A percentile compares a stretch with the other conserved stretches of the same genome.
phyloP scores from a whole-genome alignment of 208 protist genomes.

The Naegleria gruberi region DNA sequence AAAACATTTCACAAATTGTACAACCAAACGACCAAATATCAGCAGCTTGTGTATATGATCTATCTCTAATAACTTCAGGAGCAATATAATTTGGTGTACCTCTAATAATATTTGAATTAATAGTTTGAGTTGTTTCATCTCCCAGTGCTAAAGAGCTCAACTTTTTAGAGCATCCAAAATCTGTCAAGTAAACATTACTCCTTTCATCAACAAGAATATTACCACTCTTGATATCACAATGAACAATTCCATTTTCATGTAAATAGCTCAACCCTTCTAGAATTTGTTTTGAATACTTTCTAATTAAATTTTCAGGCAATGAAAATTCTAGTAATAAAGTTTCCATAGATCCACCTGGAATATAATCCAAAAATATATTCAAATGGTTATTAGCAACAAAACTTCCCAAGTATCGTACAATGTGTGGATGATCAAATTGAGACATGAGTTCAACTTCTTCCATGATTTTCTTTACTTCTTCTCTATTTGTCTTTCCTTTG shows the following conservation, averaged over 20 bases:
- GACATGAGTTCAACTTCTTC: constrained; percentile 65
- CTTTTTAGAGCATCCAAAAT: constrained; percentile 78
- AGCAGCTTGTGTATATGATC: constrained; percentile 53
- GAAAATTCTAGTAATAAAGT: constrained; percentile 65
- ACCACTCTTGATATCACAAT: constrained; percentile 71
- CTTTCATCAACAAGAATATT: constrained; percentile 69
- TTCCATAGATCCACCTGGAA: constrained; percentile 68
- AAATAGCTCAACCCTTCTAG: constrained; percentile 71
- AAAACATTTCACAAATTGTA: constrained; percentile 75
- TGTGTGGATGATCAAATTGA: constrained; percentile 57
- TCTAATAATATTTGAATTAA: background rate
- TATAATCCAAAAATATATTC: constrained; percentile 75
- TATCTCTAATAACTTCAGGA: constrained; percentile 49
- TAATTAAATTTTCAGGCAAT: constrained; percentile 68
- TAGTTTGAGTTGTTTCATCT: background rate
- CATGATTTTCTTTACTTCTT: constrained; percentile 39
- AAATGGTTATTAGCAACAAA: constrained; percentile 46
- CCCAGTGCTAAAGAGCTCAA: constrained; percentile 1
- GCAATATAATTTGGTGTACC: constrained; percentile 37
- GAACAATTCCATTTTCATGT: constrained; percentile 52
- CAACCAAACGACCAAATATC: constrained; percentile 76
- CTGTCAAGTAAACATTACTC: constrained; percentile 70
- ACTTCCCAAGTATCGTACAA: constrained; percentile 69
- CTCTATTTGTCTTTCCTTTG: background rate
- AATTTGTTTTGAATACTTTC: constrained; percentile 68